Evolutionary conservation across 2,329 filamentous ascomycete genomes (phyloP), one percentile per base, ranked within the genome.

Genomic region (Scedosporium apiospermum): DNA sequence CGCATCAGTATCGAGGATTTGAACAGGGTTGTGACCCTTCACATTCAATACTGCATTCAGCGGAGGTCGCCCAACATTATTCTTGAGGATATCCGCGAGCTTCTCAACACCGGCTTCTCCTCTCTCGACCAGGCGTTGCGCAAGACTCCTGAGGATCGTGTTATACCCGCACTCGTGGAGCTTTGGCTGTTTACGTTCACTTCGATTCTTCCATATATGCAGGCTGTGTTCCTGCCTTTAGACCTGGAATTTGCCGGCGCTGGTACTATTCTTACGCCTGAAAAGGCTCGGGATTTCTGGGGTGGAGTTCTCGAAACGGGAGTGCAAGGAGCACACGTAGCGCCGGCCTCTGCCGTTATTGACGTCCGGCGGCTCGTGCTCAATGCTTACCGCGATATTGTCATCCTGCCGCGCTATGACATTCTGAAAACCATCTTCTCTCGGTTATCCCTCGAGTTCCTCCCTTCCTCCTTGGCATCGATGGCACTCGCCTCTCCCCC

Each of bases 111-210:
- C 0, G 95, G 95, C 1, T 99, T 98, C 70, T 81, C 84, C 34
- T 92, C 89, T 1, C 80, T 99, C 2, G 93, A 96, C 67, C 89
- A 93, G 66, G 93, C 90, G 0, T 78, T 98, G 18, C 84, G 88
- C 59, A 85, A 85, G 57, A 87, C 91, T 0, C 82, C 91, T 0
- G 93, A 98, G 70, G 93, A 96, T 65, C 85, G 88, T 41, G 83
- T 98, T n/a, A 91, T 98, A 23, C 90, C 91, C 0, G 87, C 91
- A 63, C 80, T 99, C 0, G 93, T 97, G 2, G 91, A 96, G 71
- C 87, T 97, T 71, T 99, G 95, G 95, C 85, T 96, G 64, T 87
- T 95, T 57, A 93, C 95, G 0, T 97, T 97, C 69, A 93, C 91
- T 2, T 89, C 85, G 6, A 90, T 98, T 44, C 76, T 98, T 4